phyloP scores from a whole-genome alignment of 345 rosid species.

The Citrus australasica region DNA sequence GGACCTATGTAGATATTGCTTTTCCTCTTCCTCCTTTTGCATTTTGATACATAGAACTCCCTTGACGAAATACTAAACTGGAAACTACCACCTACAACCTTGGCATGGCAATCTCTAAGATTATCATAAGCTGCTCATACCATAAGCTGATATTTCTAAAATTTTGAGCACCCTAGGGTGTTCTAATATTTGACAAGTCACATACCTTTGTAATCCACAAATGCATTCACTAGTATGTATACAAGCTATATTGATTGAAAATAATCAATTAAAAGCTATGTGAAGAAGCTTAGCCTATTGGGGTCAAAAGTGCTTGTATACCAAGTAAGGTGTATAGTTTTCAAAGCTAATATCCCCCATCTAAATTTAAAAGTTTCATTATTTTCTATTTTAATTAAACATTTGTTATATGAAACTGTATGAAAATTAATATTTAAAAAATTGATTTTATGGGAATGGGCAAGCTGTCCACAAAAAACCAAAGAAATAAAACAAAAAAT shows the following conservation, averaged over 20 bases:
- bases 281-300: neutral
- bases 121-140: no score
- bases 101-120: no score
- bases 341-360: neutral
- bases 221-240: neutral
- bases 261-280: neutral
- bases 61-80: neutral
- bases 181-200: neutral
- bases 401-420: no score
- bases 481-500: no score
- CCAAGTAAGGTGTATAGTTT: neutral
- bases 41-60: neutral
- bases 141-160: no score
- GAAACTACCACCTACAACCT: neutral
- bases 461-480: neutral
- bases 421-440: no score
- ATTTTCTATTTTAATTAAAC: no score
- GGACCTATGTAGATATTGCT: no score
- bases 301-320: neutral
- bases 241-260: neutral
- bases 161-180: neutral
- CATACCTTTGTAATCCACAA: neutral
- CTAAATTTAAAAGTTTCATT: no score
- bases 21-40: no score
- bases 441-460: neutral